Conservation (phyloP, 225 moss, liverwort and hornwort genomes). For the Anthoceros angustus region DNA sequence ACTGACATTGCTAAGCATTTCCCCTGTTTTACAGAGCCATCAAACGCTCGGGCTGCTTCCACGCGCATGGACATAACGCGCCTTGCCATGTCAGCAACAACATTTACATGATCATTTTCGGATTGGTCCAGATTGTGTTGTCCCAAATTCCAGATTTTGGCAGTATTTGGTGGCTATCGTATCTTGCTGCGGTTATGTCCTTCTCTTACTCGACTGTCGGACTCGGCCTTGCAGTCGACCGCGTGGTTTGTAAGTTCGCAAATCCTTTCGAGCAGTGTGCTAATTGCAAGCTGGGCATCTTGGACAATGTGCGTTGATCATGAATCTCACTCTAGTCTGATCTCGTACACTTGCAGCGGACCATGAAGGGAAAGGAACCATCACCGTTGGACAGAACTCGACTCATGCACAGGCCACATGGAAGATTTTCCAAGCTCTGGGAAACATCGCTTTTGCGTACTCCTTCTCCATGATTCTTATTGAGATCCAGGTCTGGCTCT, state of each 20-base stretch:
- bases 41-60: constrained; percentile 37
- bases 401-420: constrained; percentile 37
- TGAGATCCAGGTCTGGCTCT: constrained; percentile 48
- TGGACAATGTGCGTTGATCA: background rate
- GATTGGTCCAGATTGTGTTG: constrained; percentile 40
- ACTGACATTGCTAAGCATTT: too few species aligned
- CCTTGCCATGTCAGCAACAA: constrained; percentile 39
- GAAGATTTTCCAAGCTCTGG: constrained; percentile 62
- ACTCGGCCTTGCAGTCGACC: constrained; percentile 56
- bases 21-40: constrained; percentile 31
- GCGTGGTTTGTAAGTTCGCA: constrained; percentile 21
- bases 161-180: constrained; percentile 82
- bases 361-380: constrained; percentile 17
- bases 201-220: constrained; percentile 57
- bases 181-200: constrained; percentile 64
- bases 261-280: too few species aligned
- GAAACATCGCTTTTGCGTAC: constrained; percentile 82
- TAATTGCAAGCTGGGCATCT: too few species aligned
- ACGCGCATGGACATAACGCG: constrained; percentile 2
- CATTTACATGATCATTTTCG: constrained; percentile 40
- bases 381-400: background rate
- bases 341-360: constrained; percentile 26
- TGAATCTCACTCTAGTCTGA: background rate
- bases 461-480: constrained; percentile 86
- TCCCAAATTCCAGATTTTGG: constrained; percentile 78